Evolutionary conservation across 2,329 filamentous ascomycete species (phyloP), one percentile per base, ranked within the genome.

Genomic region (Diaporthe australafricana): DNA sequence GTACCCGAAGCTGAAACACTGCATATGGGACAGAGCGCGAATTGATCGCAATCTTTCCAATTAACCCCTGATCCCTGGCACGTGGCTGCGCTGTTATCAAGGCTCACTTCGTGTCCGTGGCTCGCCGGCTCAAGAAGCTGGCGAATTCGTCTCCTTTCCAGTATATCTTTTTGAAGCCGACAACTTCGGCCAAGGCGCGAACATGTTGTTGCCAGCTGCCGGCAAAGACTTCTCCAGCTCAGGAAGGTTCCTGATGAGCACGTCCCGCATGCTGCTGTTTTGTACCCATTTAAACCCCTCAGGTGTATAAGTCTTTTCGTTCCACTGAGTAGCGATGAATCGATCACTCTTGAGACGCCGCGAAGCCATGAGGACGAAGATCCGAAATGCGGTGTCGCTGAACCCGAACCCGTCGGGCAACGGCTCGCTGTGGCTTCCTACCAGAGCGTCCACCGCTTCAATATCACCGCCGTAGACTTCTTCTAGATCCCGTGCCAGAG

Each of bases 321-420:
- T 81, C 81, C 82, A 84, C 27, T 81, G 76, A 0, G 79, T 79
- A 0, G 83, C 84, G 35, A 86, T 84, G 70, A 85, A 85, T 1
- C 84, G 77, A 77, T 85, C 84, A 22, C 82, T 84, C 79, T 85
- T 85, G 22, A 85, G 72, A 27, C 82, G 74, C 16, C 84, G 73
- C 50, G 79, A 81, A 1, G 84, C 84, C 83, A 85, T 85, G 1
- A 85, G 73, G 47, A 86, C 84, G 70, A 85, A 85, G 1, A 86
- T 77, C 0, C 84, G 76, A 73, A 86, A 86, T 2, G 84, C 84
- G 2, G 84, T 86, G 67, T 86, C 84, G 72, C 81, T 83, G 75
- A 86, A 86, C 0, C 84, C 84, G 65, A 86, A 86, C 0, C 84
- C 84, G 40, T 81, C 76, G 5, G 83, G 82, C 7, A 86, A 69